Evolutionary conservation across 768 basidiomycete genomes (phyloP).

Genomic region (Trichaptum fuscoviolaceum): DNA sequence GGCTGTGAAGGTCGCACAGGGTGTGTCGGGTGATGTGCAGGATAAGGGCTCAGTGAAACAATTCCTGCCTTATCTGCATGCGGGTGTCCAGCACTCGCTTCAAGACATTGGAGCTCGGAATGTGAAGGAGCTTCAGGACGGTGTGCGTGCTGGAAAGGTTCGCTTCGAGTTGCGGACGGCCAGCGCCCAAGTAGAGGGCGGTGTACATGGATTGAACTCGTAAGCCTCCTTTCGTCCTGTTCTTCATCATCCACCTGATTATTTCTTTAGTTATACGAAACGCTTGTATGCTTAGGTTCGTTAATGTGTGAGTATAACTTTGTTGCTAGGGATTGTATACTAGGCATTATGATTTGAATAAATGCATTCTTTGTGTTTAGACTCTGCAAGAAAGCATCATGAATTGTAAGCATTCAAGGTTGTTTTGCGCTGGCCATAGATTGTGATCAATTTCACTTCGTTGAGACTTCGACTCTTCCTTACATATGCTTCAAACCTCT

Average conservation of each 20-base stretch:
- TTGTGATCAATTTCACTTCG: too few relatives aligned
- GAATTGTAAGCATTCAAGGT: too few relatives aligned
- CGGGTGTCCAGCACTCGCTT: constrained; percentile 86
- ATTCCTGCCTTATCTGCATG: constrained; percentile 82
- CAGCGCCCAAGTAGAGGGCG: constrained; percentile 93
- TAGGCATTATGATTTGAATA: not conserved
- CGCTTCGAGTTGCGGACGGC: constrained; percentile 92
- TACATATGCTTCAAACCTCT: too few relatives aligned
- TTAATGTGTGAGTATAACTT: not conserved
- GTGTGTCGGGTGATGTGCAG: constrained; percentile 93
- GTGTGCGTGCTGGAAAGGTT: constrained; percentile 60
- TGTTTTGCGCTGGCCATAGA: too few relatives aligned
- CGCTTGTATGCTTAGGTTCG: constrained; percentile 38
- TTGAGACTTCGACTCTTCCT: too few relatives aligned
- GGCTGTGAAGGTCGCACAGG: constrained; percentile 93
- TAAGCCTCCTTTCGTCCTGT: constrained; percentile 40
- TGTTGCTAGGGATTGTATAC: not conserved
- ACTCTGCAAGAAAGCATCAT: too few relatives aligned
- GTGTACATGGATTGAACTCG: constrained; percentile 94
- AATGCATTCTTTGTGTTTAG: not conserved
- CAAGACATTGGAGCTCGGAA: constrained; percentile 86
- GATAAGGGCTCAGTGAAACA: constrained; percentile 95
- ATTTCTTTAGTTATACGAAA: constrained; percentile 46
- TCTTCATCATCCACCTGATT: constrained; percentile 1
- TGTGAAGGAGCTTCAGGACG: constrained; percentile 59